Evolutionary conservation across 352 stramenopile species (phyloP).

Genomic region (Phytophthora constricta): DNA sequence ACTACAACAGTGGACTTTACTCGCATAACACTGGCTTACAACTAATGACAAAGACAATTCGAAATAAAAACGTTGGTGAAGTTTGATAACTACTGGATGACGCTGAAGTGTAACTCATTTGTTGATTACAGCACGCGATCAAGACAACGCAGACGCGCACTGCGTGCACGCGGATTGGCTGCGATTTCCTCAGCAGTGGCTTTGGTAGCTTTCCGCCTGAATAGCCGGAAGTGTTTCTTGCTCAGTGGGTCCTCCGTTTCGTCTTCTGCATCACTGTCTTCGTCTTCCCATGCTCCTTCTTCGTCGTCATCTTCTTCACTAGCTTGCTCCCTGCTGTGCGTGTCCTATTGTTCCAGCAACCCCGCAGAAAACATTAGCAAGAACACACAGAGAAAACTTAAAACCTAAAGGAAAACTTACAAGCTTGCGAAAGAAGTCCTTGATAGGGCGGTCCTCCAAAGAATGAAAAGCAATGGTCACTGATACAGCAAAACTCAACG

Average conservation of each 20-base stretch:
- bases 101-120: not conserved
- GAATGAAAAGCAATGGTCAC: constrained; percentile 88
- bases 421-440: constrained; percentile 72
- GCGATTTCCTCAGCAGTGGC: constrained; percentile 68
- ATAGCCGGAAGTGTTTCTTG: constrained; percentile 64
- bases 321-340: constrained; percentile 30
- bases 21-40: not conserved
- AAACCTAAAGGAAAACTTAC: no score
- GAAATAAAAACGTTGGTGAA: no score
- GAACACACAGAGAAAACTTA: no score
- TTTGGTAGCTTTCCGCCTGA: constrained; percentile 73
- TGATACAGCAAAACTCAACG: constrained; percentile 16
- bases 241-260: constrained; percentile 34
- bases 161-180: constrained; percentile 70
- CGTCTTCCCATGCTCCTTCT: constrained; percentile 24
- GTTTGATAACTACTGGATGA: no score
- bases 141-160: constrained; percentile 77
- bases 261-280: constrained; percentile 14
- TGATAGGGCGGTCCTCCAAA: constrained; percentile 84
- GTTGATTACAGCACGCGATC: constrained; percentile 57
- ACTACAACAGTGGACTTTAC: not conserved
- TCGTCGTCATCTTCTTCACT: constrained; percentile 38
- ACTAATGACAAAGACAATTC: not conserved
- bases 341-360: no score
- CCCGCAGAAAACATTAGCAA: no score